Base-by-base conservation (phyloP, 169 alveolate genomes). In the Fabrea salina region DNA sequence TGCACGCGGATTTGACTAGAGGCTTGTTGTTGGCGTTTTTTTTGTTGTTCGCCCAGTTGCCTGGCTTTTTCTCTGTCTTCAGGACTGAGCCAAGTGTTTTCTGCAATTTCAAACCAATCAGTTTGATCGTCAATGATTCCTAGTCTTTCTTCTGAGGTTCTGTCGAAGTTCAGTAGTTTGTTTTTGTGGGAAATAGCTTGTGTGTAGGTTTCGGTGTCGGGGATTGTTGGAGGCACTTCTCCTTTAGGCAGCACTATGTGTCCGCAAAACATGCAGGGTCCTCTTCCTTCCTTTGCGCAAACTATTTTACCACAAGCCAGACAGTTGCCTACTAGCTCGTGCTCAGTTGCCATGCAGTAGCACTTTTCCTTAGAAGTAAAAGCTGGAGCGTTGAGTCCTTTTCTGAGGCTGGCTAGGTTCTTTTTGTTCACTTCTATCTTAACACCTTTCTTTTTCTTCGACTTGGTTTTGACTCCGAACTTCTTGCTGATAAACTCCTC, bases 91-190 rank as follows among this genome's bases (percentile, higher is more conserved):
- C 96, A 93, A 25, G 91, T 82, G 76, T 93, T 87, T 49, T 91
- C 88, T 30, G 90, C 87, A 4, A 93, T 82, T 40, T 90, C 92
- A 85, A 87, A 93, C 95, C 95, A 93, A 87, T 93, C 97, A n/a
- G 90, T 77, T 47, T 79, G 64, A 44, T 86, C 95, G 83, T 93
- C 97, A 32, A 89, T 80, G 25, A 93, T 89, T 39, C 88, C 83
- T 47, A 88, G 61, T 68, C 91, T 70, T 16, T 82, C 61, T 22
- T 86, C 88, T 56, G 88, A 82, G 49, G 86, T 85, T 50, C 79
- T 77, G 58, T 93, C 94, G 51, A 58, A 91, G 39, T 91, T 91
- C 16, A 93, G 44, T 6, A 93, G 85, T 74, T 86, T 89, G 71
- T 91, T 93, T 79, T 86, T 91, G 56, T 89, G 93, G n/a, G 68